These are phyloP conservation scores for Elaeis oleifera DNA, from an alignment of 202 grass and related monocot species.

Conservation along the genomic window DNA sequence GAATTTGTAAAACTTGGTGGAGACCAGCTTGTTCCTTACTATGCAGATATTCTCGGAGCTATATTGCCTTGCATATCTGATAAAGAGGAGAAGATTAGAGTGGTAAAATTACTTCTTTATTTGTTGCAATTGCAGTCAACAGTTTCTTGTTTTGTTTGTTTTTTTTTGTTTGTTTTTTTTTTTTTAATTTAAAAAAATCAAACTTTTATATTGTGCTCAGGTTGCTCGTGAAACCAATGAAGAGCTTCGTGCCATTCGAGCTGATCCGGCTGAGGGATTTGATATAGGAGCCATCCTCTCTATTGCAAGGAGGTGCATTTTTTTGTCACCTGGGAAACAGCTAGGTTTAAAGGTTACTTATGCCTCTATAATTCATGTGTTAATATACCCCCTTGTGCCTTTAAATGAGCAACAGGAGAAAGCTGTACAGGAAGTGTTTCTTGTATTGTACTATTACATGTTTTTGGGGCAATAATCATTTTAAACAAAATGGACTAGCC, in stretches of 20 bases:
- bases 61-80: constrained; percentile 99
- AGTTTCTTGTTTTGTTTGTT: constrained; percentile 3
- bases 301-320: constrained; percentile 72
- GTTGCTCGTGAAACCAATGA: constrained; percentile 98
- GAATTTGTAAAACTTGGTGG: constrained; percentile 99
- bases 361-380: neutral
- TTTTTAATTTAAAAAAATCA: neutral
- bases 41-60: constrained; percentile 91
- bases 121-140: neutral
- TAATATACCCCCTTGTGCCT: neutral
- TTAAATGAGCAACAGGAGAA: neutral
- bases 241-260: constrained; percentile 82
- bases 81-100: constrained; percentile 93
- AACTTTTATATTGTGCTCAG: constrained; percentile 31
- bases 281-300: constrained; percentile 75
- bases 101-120: constrained; percentile 35
- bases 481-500: constrained; percentile 2
- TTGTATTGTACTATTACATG: no score
- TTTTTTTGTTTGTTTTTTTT: constrained; percentile 11
- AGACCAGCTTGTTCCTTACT: constrained; percentile 96
- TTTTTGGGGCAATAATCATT: constrained; percentile 4
- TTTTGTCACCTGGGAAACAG: neutral
- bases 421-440: no score
- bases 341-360: constrained; percentile 15
- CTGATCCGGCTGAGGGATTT: constrained; percentile 89